Evolutionary conservation across 2,329 filamentous ascomycete species (phyloP), one percentile per base, ranked within the genome.

Genomic region (Beauveria rudraprayagi): DNA sequence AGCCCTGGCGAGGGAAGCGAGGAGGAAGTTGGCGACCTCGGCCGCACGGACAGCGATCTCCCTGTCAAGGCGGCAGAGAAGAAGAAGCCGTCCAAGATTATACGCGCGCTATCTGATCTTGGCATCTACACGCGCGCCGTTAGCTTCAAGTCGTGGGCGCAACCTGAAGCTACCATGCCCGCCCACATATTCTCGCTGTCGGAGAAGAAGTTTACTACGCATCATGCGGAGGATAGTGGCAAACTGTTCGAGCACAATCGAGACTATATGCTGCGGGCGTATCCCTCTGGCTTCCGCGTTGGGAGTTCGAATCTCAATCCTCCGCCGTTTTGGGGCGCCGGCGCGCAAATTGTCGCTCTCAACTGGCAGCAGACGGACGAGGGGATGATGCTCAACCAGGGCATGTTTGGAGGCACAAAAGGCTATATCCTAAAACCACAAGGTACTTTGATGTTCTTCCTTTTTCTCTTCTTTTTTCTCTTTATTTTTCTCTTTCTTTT

Each of bases 361-460:
- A 97, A 97, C 75, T 97, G 92, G 91, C 92, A 97, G 73, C 88
- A 87, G 63, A 87, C 89, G 73, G 92, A 97, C 69, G 88, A 91
- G 67, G 92, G 91, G 37, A 95, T 95, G 87, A 97, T 97, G 93
- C 82, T 96, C 16, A 97, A 97, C 70, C 87, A 94, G 70, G 92
- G 85, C 67, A 94, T 96, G 91, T 96, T 96, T 73, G 83, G 85
- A 1, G 89, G 88, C 11, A 90, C 89, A 0, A 81, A 81, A n/a
- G 92, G 92, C 24, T 97, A 92, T 78, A 86, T 94, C 1, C 79
- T 96, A 46, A 97, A 97, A 73, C 92, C 92, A 0, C 76, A 82
- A 65, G 90, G 88, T 80, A 69, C 48, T 68, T 17, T 7, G 10
- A 41, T 17, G 0, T 54, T 26, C 17, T 51, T 2, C 26, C 11